A percentile compares a stretch with the other conserved stretches of the same genome.
phyloP scores from a whole-genome alignment of 805 yeast species.

The Pichia paraexigua region DNA sequence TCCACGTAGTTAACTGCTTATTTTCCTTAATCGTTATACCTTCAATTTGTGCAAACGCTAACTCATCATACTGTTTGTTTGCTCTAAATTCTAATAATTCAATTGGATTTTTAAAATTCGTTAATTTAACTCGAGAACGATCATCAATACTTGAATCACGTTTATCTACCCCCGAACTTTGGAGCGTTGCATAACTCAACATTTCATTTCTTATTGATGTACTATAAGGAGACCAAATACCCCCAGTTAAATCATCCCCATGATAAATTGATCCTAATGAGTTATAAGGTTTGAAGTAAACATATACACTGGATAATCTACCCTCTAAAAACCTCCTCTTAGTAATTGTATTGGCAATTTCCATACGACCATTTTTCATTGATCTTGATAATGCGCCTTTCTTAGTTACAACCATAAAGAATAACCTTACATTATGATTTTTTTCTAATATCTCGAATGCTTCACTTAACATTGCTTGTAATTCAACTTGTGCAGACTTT shows the following conservation, averaged over 20 bases:
- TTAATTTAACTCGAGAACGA: slow-evolving; percentile 63
- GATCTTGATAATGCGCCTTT: slow-evolving; percentile 81
- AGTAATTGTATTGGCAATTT: slow-evolving; percentile 85
- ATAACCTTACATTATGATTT: slow-evolving; percentile 68
- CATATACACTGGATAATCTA: slow-evolving; percentile 66
- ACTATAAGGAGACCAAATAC: slow-evolving; percentile 75
- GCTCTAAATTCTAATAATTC: slow-evolving; percentile 78
- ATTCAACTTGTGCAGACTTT: slow-evolving; percentile 27
- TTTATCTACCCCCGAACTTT: slow-evolving; percentile 74
- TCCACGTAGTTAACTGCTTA: slow-evolving; percentile 51
- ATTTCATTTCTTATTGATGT: slow-evolving; percentile 58
- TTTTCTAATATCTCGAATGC: slow-evolving; percentile 37
- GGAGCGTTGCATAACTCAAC: slow-evolving; percentile 58
- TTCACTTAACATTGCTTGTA: slow-evolving; percentile 37
- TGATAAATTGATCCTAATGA: slow-evolving; percentile 60
- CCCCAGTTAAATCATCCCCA: slow-evolving; percentile 71
- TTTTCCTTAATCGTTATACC: slow-evolving; percentile 36
- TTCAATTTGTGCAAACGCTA: slow-evolving; percentile 53
- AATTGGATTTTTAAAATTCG: slow-evolving; percentile 58
- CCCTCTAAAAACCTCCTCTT: slow-evolving; percentile 74
- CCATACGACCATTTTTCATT: slow-evolving; percentile 75
- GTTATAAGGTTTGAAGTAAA: slow-evolving; percentile 64
- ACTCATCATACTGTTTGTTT: slow-evolving; percentile 62
- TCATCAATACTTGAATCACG: slow-evolving; percentile 72
- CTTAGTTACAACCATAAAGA: slow-evolving; percentile 74